A percentile compares a stretch with the other conserved stretches of the same genome.
These are phyloP conservation scores for Picea mariana DNA, from an alignment of 83 land plant genomes.

Conservation along the genomic window DNA sequence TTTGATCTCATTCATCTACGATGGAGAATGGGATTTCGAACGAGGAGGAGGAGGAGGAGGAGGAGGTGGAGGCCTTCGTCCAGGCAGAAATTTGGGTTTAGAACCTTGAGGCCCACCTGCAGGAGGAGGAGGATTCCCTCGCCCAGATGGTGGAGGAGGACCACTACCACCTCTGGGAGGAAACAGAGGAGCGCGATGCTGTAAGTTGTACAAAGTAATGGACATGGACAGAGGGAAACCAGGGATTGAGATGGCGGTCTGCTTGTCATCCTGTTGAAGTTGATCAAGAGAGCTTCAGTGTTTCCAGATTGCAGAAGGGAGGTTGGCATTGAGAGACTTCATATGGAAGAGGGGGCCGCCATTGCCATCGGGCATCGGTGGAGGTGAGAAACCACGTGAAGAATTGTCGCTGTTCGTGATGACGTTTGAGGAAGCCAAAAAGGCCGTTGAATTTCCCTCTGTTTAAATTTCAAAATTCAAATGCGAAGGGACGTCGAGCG, in stretches of 20 bases:
- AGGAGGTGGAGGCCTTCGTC: neutral
- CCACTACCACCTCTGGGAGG: neutral
- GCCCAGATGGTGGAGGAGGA: neutral
- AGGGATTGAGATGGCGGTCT: conserved; percentile 10
- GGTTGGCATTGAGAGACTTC: no score
- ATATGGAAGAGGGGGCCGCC: no score
- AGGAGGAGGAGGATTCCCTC: neutral
- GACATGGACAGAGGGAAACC: conserved; percentile 40
- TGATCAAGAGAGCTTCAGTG: neutral
- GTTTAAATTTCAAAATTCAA: no score
- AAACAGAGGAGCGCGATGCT: no score
- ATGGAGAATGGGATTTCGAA: conserved; percentile 13
- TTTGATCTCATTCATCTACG: conserved; percentile 25
- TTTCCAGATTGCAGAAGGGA: conserved; percentile 34
- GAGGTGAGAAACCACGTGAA: no score
- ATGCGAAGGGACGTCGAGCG: no score
- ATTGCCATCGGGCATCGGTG: no score
- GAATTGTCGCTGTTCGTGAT: no score
- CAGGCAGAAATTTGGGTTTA: no score
- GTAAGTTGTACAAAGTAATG: conserved; percentile 1
- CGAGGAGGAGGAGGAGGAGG: no score
- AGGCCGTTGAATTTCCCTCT: no score
- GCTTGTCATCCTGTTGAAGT: conserved; percentile 6
- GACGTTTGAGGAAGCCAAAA: no score
- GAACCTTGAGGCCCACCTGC: neutral